Evolutionary conservation across 306 rosid species (phyloP).

Genomic region (Delonix regia): DNA sequence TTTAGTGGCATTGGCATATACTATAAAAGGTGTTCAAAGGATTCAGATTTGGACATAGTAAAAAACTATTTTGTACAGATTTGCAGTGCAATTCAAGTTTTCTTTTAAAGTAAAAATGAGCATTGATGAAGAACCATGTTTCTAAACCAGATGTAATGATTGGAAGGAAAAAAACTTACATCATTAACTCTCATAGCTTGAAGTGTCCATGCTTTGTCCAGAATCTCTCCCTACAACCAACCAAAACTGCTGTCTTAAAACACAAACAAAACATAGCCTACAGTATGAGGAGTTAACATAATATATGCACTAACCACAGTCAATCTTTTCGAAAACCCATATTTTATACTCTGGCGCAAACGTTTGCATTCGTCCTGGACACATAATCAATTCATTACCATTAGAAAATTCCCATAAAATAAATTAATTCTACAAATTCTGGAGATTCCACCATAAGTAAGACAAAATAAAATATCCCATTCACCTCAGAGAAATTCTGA

Average conservation of each 20-base stretch:
- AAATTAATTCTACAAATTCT: constrained; percentile 23
- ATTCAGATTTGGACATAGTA: constrained; percentile 11
- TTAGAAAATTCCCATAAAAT: background rate
- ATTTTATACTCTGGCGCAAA: constrained; percentile 72
- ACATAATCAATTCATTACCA: constrained; percentile 40
- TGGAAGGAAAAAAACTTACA: constrained; percentile 53
- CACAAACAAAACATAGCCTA: constrained; percentile 20
- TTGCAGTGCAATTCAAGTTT: constrained; percentile 24
- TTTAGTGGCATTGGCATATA: constrained; percentile 9
- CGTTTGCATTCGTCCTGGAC: constrained; percentile 88
- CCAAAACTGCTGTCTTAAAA: constrained; percentile 34
- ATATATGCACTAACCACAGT: constrained; percentile 74
- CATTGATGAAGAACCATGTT: constrained; percentile 18
- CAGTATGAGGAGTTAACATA: constrained; percentile 33
- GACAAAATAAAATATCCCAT: constrained; percentile 21
- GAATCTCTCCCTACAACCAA: constrained; percentile 77
- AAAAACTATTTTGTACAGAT: background rate
- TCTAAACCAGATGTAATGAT: background rate
- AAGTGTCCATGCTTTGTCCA: constrained; percentile 69
- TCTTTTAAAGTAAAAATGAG: constrained; percentile 16
- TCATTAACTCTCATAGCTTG: constrained; percentile 75
- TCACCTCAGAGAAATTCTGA: constrained; percentile 89
- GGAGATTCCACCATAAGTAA: constrained; percentile 9
- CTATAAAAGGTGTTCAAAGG: constrained; percentile 11
- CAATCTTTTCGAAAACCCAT: constrained; percentile 75